phyloP scores from a whole-genome alignment of 768 basidiomycete species.

The Macrocybe gigantea region DNA sequence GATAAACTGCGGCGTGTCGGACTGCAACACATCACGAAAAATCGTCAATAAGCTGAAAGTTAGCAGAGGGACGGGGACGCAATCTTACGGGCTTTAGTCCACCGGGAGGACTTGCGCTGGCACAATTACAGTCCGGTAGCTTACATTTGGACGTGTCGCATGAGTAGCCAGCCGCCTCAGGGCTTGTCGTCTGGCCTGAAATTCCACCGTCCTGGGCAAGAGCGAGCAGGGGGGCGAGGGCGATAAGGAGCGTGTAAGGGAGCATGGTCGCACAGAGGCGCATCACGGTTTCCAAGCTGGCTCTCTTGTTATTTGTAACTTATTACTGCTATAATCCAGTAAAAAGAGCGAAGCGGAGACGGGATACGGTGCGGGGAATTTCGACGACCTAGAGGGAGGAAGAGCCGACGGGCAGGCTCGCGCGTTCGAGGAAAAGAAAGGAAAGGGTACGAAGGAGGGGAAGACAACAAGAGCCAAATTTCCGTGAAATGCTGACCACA shows the following conservation, averaged over 20 bases:
- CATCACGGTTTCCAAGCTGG: slow-evolving; percentile 3
- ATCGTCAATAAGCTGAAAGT: slow-evolving; percentile 1
- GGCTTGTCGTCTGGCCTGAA: slow-evolving; percentile 45
- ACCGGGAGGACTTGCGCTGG: slow-evolving; percentile 68
- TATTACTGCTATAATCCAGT: too few species aligned
- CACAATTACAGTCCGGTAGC: slow-evolving; percentile 68
- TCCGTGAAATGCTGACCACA: too few species aligned
- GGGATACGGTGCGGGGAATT: too few species aligned
- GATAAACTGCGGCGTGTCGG: slow-evolving; percentile 59
- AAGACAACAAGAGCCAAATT: too few species aligned
- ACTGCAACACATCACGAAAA: slow-evolving; percentile 22
- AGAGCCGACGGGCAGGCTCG: neutral
- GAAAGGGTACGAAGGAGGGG: neutral
- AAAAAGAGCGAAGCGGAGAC: too few species aligned
- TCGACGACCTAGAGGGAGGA: neutral
- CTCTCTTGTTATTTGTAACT: too few species aligned
- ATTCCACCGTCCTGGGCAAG: slow-evolving; percentile 48
- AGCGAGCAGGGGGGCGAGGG: slow-evolving; percentile 27
- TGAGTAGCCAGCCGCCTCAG: slow-evolving; percentile 58
- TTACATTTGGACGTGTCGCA: slow-evolving; percentile 62
- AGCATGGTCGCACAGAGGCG: slow-evolving; percentile 11
- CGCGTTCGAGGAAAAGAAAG: neutral
- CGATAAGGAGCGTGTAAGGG: slow-evolving; percentile 15
- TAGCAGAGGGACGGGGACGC: neutral
- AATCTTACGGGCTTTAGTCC: slow-evolving; percentile 56